Conservation (phyloP, 1,284 basidiomycete genomes). For the Pyrrhoderma lamaoense region DNA sequence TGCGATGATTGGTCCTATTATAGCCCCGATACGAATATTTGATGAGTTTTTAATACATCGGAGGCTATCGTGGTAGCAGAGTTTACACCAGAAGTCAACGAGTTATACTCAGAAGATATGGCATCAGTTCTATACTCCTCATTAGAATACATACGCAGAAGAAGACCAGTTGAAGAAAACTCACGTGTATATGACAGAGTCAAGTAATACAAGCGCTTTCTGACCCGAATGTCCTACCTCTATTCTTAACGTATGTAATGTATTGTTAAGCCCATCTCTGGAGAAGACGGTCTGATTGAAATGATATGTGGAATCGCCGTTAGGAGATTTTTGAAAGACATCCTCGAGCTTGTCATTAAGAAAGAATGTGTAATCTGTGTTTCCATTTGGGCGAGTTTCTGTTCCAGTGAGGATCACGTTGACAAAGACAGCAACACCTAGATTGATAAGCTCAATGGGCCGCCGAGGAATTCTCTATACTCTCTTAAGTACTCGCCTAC, state of each 20-base stretch:
- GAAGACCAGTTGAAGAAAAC: background rate
- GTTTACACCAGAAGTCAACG: background rate
- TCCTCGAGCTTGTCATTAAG: background rate
- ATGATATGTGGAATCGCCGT: conserved; percentile 1
- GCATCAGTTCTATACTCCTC: conserved; percentile 1
- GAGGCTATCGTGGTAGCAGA: background rate
- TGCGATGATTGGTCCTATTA: conserved; percentile 5
- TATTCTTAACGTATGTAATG: conserved; percentile 1
- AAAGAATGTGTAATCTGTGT: conserved; percentile 14
- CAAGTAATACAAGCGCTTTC: conserved; percentile 12
- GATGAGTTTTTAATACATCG: background rate
- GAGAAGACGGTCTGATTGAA: conserved; percentile 10
- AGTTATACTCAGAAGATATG: background rate
- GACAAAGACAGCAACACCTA: conserved; percentile 14
- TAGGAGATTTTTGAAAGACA: conserved; percentile 5
- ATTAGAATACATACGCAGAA: background rate
- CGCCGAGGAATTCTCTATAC: background rate
- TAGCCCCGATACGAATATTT: background rate
- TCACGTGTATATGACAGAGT: conserved; percentile 15
- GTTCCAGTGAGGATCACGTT: conserved; percentile 10
- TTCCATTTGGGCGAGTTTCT: conserved; percentile 3
- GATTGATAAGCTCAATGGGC: background rate
- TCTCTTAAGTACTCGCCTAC: conserved; percentile 2
- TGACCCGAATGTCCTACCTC: conserved; percentile 7
- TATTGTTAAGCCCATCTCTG: background rate